Percentiles rank a stretch among this genome's conserved stretches.
Conservation (phyloP, 164 flowering plant genomes). For the grape (Vitis vinifera) region DNA sequence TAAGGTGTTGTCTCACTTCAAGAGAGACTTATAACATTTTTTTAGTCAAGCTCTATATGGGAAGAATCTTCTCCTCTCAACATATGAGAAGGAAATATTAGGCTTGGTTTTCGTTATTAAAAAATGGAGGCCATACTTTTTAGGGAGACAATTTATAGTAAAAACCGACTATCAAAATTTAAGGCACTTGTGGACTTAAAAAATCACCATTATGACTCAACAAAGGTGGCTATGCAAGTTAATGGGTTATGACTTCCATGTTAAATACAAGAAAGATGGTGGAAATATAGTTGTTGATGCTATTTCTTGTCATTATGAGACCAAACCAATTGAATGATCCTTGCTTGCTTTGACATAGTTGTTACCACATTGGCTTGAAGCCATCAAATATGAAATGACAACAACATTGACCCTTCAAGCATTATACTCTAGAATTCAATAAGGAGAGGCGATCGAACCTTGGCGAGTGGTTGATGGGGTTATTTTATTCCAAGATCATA, state of each 20-base stretch:
- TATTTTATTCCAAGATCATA: background rate
- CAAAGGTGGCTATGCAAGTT: background rate
- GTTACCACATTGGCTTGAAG: too few species aligned
- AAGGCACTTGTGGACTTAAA: background rate
- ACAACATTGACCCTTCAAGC: too few species aligned
- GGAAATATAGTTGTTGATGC: too few species aligned
- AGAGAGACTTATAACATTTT: background rate
- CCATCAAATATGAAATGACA: too few species aligned
- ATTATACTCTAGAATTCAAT: too few species aligned
- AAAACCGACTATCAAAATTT: background rate
- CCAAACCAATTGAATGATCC: too few species aligned
- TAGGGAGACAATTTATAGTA: background rate
- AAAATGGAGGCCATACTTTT: background rate
- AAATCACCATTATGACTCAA: background rate
- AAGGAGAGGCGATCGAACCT: too few species aligned
- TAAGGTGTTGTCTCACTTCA: background rate
- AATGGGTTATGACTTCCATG: too few species aligned
- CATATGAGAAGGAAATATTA: background rate
- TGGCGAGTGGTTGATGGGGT: background rate
- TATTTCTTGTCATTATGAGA: too few species aligned
- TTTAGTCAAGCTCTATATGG: background rate
- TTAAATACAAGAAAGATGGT: background rate
- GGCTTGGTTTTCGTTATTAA: background rate
- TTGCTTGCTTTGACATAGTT: too few species aligned
- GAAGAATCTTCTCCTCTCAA: background rate